phyloP scores from a whole-genome alignment of 176 grass and related monocot genomes.

The Canna indica region DNA sequence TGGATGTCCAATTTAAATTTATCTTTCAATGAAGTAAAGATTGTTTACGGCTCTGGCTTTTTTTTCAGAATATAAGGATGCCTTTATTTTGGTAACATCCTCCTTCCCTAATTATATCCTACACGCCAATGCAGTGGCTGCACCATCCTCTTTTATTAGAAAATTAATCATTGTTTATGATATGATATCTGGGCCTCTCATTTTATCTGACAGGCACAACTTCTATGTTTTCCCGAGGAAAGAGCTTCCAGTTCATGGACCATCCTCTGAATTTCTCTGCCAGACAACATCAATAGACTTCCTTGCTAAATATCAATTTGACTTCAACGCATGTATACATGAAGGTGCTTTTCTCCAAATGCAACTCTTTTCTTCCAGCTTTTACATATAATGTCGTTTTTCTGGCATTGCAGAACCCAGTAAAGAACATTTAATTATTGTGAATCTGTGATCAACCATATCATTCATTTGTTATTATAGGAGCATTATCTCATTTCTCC shows the following conservation, averaged over 20 bases:
- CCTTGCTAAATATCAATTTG: conserved; percentile 72
- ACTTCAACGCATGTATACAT: conserved; percentile 79
- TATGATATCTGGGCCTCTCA: background rate
- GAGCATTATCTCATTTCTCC: background rate
- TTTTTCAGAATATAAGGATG: background rate
- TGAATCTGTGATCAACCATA: conserved; percentile 3
- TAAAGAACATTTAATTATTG: conserved; percentile 2
- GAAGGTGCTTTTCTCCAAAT: conserved; percentile 55
- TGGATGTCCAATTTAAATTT: background rate
- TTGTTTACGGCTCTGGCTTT: background rate
- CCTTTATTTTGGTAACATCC: too few species aligned
- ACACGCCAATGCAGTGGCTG: too few species aligned
- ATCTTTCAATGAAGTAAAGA: background rate
- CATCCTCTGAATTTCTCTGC: conserved; percentile 64
- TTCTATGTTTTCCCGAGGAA: conserved; percentile 75
- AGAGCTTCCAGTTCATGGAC: conserved; percentile 42
- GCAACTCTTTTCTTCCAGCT: conserved; percentile 3
- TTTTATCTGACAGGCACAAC: conserved; percentile 48
- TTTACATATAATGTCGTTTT: background rate
- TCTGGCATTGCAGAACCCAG: background rate
- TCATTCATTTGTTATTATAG: conserved; percentile 8
- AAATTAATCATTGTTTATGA: background rate
- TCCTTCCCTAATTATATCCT: background rate
- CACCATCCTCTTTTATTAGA: background rate
- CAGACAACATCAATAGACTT: conserved; percentile 84